Percentiles rank a stretch among this genome's conserved stretches.
phyloP scores from a whole-genome alignment of 352 stramenopile species.

The Globisporangium yorkense region DNA sequence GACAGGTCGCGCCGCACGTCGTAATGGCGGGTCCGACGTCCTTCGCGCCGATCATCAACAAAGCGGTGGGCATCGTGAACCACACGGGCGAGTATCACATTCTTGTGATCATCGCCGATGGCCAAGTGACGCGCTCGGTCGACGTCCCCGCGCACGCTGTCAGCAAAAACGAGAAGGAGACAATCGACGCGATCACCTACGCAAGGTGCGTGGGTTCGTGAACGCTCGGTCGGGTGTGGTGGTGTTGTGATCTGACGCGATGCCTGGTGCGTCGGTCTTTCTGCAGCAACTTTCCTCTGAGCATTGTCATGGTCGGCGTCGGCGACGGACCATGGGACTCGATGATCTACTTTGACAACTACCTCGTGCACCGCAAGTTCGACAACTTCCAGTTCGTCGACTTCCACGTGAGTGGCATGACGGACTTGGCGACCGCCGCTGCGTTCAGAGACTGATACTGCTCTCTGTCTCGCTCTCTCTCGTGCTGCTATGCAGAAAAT shows the following conservation, averaged over 20 bases:
- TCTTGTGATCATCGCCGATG: slow-evolving; percentile 85
- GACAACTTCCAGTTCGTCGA: slow-evolving; percentile 89
- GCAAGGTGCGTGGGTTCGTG: slow-evolving; percentile 18
- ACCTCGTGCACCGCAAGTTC: slow-evolving; percentile 70
- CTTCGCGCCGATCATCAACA: slow-evolving; percentile 83
- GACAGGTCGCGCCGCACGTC: slow-evolving; percentile 61
- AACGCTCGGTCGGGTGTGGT: background rate
- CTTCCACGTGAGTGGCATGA: slow-evolving; percentile 36
- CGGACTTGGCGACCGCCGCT: no score
- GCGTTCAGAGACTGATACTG: background rate
- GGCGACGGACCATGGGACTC: slow-evolving; percentile 78
- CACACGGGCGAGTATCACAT: slow-evolving; percentile 78
- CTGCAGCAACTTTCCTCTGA: slow-evolving; percentile 67
- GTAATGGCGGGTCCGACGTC: slow-evolving; percentile 80
- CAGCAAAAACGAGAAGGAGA: slow-evolving; percentile 85
- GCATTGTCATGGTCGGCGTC: slow-evolving; percentile 79
- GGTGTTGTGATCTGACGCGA: background rate
- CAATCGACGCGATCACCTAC: slow-evolving; percentile 79
- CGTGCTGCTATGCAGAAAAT: slow-evolving; percentile 37
- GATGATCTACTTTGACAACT: slow-evolving; percentile 79
- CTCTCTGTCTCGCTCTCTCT: background rate
- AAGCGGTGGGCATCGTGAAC: slow-evolving; percentile 78
- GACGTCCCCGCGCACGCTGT: slow-evolving; percentile 69
- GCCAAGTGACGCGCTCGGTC: slow-evolving; percentile 79
- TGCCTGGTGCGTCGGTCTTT: background rate